Evolutionary conservation across 78 protist genomes (phyloP).

Genomic region (Dictyostelium brefeldianum): DNA sequence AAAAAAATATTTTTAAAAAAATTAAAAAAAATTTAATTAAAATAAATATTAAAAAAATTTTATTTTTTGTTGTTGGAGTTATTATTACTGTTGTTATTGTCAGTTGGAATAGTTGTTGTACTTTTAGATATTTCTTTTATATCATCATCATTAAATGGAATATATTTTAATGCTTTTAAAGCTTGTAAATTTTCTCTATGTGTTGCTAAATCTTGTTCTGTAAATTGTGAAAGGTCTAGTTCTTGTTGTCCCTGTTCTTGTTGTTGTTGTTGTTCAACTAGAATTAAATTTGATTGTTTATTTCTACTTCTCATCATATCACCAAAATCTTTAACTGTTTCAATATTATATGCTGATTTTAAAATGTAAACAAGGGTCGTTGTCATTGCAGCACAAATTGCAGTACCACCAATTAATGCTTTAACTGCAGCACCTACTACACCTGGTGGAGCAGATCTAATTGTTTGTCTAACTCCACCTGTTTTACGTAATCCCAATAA

Average conservation of each 20-base stretch:
- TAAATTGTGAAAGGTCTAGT: not conserved
- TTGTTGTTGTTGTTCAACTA: conserved; percentile 6
- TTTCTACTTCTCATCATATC: conserved; percentile 20
- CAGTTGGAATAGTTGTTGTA: too few relatives aligned
- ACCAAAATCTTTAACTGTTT: conserved; percentile 43
- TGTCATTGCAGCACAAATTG: conserved; percentile 23
- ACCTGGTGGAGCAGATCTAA: conserved; percentile 61
- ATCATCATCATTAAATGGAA: not conserved
- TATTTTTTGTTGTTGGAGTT: too few relatives aligned
- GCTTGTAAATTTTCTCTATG: not conserved
- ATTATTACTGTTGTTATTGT: too few relatives aligned
- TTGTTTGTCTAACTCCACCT: conserved; percentile 37
- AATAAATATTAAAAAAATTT: too few relatives aligned
- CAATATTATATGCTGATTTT: conserved; percentile 19
- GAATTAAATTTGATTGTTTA: not conserved
- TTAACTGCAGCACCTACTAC: not conserved
- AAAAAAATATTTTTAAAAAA: too few relatives aligned
- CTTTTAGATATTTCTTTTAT: not conserved
- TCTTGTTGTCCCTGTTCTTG: not conserved
- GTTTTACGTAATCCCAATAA: conserved; percentile 35
- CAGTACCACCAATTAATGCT: conserved; percentile 52
- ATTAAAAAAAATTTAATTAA: too few relatives aligned
- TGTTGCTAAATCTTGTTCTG: not conserved
- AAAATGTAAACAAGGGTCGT: conserved; percentile 11
- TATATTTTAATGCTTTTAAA: conserved; percentile 7